Evolutionary conservation across 2,329 filamentous ascomycete genomes (phyloP), one percentile per base, ranked within the genome.

Genomic region (Phoma herbarum): DNA sequence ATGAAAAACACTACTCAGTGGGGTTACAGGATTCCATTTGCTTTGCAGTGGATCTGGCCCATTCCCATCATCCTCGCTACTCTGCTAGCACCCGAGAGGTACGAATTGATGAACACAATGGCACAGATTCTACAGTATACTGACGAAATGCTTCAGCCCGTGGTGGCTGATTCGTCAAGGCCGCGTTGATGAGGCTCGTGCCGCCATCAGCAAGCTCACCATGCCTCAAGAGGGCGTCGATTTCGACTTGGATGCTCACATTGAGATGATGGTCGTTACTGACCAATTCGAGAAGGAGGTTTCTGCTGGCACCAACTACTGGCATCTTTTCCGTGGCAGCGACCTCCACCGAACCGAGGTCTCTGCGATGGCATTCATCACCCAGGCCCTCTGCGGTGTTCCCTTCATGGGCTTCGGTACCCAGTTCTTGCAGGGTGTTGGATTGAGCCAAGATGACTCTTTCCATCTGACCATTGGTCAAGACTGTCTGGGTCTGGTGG

Each of bases 261-360:
- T 96, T 53, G 88, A 90, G 66, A 94, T 96, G 91, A 96, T 96
- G 90, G 85, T 91, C 1, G 90, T 93, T 70, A 96, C 92, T 0
- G 91, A 90, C 1, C 88, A 89, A 0, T 81, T 94, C 10, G 92
- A 96, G 74, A 84, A 90, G 70, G 80, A 86, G 75, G 89, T 91
- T 16, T 60, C 63, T 44, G 79, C 81, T 14, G 91, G 91, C 45
- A 86, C 89, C 11, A 88, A 84, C 55, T 96, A 94, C 77, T 79
- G 84, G 70, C 91, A 96, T 74, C 94, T 91, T 77, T 95, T 96
- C 84, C 88, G 84, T 74, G 91, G 91, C 11, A 84, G 85, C 16
- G 88, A 96, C 72, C 81, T 88, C 48, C 88, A 92, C 56, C 86
- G 92, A n/a, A 96, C 92, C 2, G 91, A 90, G 69, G 86, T 88